phyloP scores from a whole-genome alignment of 192 early-diverging fungal species.

The Backusella westeae region DNA sequence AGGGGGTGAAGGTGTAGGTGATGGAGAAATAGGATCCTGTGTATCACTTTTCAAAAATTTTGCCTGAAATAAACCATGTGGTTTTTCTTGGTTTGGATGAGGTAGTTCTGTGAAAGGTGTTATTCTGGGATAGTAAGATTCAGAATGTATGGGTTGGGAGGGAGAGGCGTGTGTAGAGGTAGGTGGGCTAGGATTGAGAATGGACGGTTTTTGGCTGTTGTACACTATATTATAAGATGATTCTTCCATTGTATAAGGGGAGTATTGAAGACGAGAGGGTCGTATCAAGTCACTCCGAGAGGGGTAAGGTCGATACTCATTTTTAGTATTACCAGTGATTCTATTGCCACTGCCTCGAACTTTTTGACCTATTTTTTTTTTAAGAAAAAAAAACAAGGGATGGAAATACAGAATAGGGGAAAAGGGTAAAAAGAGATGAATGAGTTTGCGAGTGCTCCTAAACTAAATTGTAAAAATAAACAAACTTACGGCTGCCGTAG shows the following conservation, averaged over 20 bases:
- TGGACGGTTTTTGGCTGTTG: neutral
- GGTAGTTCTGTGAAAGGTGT: slow-evolving; percentile 11
- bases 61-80: neutral
- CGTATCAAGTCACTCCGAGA: neutral
- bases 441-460: neutral
- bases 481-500: neutral
- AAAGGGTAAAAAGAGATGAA: neutral
- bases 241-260: neutral
- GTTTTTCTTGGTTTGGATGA: neutral
- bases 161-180: neutral
- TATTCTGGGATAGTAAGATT: neutral
- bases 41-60: neutral
- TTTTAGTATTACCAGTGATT: neutral
- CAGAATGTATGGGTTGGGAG: neutral
- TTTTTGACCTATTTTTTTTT: neutral
- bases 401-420: neutral
- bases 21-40: neutral
- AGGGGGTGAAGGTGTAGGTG: slow-evolving; percentile 12
- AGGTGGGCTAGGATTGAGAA: neutral
- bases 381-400: neutral
- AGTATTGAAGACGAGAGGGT: neutral
- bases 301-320: neutral
- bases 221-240: neutral
- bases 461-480: neutral
- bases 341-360: neutral